phyloP scores from a whole-genome alignment of 371 early-diverging fungal species.

The Capillidium rhysosporum region DNA sequence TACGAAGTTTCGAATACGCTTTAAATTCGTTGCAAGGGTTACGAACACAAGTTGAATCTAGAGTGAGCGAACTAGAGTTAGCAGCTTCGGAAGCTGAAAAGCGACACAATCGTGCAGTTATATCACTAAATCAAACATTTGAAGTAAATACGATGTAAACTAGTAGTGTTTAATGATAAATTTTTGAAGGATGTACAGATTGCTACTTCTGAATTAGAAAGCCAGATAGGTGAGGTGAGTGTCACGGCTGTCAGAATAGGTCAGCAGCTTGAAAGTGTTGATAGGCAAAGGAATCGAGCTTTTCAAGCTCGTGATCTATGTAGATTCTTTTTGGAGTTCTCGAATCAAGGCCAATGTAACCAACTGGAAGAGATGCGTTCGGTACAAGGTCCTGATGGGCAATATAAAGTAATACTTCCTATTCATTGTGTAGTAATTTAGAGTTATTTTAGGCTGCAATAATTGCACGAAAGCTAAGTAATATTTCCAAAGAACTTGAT shows the following conservation, averaged over 20 bases:
- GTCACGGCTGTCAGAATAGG: conserved; percentile 91
- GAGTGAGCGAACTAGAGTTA: conserved; percentile 65
- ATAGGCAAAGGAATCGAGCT: conserved; percentile 72
- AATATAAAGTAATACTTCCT: conserved; percentile 40
- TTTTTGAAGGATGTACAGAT: conserved; percentile 50
- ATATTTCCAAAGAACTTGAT: conserved; percentile 77
- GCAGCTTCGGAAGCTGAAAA: conserved; percentile 46
- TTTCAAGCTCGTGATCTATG: conserved; percentile 76
- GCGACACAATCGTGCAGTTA: conserved; percentile 49
- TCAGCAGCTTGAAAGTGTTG: conserved; percentile 87
- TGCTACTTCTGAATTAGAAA: conserved; percentile 65
- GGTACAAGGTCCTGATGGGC: conserved; percentile 60
- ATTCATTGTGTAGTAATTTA: background rate
- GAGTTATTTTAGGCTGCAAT: conserved; percentile 42
- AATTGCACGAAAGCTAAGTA: conserved; percentile 61
- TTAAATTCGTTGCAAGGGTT: conserved; percentile 59
- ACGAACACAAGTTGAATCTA: conserved; percentile 46
- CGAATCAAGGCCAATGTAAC: conserved; percentile 42
- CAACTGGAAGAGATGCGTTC: conserved; percentile 50
- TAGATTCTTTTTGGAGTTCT: conserved; percentile 75
- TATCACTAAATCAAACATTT: conserved; percentile 42
- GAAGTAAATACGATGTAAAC: conserved; percentile 24
- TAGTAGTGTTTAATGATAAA: no score
- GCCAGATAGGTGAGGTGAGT: conserved; percentile 75
- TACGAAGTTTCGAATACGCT: conserved; percentile 70